phyloP scores from a whole-genome alignment of 1,284 basidiomycete species.

The Puccinia horiana region DNA sequence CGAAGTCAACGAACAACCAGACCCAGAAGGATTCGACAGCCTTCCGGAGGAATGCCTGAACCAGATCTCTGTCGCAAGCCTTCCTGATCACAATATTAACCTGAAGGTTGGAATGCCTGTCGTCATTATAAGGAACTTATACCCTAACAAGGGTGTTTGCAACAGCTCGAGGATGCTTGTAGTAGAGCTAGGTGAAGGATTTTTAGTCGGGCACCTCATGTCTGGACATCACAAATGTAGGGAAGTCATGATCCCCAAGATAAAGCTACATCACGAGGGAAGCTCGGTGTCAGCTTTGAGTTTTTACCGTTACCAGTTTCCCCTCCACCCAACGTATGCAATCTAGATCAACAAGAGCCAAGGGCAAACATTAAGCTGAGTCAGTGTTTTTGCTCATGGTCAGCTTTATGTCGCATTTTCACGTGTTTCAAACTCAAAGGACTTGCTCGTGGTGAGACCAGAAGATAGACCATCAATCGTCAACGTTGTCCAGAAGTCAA shows the following conservation, averaged over 20 bases:
- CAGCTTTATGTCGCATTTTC: constrained; percentile 33
- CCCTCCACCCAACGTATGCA: background rate
- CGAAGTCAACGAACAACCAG: background rate
- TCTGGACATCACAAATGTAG: background rate
- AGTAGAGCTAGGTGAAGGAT: background rate
- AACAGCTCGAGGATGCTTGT: constrained; percentile 12
- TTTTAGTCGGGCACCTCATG: background rate
- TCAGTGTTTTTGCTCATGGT: constrained; percentile 8
- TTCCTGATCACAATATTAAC: background rate
- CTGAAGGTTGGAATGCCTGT: constrained; percentile 4
- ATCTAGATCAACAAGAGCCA: background rate
- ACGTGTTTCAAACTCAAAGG: too few relatives aligned
- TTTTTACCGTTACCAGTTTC: background rate
- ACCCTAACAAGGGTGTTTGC: background rate
- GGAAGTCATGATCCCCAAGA: background rate
- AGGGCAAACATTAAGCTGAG: background rate
- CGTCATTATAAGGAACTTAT: background rate
- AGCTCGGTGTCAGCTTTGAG: background rate
- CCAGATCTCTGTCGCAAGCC: background rate
- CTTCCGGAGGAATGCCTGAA: background rate
- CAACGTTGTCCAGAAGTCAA: too few relatives aligned
- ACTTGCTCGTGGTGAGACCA: too few relatives aligned
- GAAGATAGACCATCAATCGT: too few relatives aligned
- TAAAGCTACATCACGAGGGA: background rate
- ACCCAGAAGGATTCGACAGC: background rate